Evolutionary conservation across 2,329 filamentous ascomycete genomes (phyloP).

Genomic region (Ceratocystis variospora): DNA sequence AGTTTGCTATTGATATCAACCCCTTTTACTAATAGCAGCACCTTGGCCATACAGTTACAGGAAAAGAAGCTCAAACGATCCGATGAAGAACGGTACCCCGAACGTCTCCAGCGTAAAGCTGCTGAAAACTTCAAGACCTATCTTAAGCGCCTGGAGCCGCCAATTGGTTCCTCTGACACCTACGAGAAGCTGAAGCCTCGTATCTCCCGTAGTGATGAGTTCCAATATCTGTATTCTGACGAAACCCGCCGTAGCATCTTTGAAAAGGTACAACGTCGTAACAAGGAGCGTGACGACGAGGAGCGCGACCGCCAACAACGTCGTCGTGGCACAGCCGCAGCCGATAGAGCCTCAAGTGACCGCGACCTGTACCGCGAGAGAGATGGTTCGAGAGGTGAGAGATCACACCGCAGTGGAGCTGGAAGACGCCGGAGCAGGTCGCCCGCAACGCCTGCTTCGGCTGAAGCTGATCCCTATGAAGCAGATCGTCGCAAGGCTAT

Average conservation of each 20-base stretch:
- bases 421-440: slow-evolving; percentile 57
- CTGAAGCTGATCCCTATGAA: slow-evolving; percentile 80
- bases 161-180: slow-evolving; percentile 61
- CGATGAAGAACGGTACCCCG: slow-evolving; percentile 73
- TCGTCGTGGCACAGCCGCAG: slow-evolving; percentile 31
- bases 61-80: slow-evolving; percentile 72
- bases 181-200: slow-evolving; percentile 79
- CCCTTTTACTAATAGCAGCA: neutral
- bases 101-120: slow-evolving; percentile 73
- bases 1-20: neutral
- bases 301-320: slow-evolving; percentile 46
- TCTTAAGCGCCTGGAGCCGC: slow-evolving; percentile 82
- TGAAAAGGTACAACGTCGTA: slow-evolving; percentile 77
- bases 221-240: slow-evolving; percentile 66
- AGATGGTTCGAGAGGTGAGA: slow-evolving; percentile 45
- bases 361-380: slow-evolving; percentile 44
- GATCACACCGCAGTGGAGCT: slow-evolving; percentile 41
- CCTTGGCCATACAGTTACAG: slow-evolving; percentile 43
- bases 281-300: slow-evolving; percentile 86
- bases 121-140: slow-evolving; percentile 71
- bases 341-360: slow-evolving; percentile 42
- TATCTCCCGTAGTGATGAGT: slow-evolving; percentile 71
- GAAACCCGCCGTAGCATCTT: slow-evolving; percentile 72
- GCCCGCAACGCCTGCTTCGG: slow-evolving; percentile 31
- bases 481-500: slow-evolving; percentile 88